Evolutionary conservation across 1,139 yeast species (phyloP).

Genomic region (Kodamaea plutei): DNA sequence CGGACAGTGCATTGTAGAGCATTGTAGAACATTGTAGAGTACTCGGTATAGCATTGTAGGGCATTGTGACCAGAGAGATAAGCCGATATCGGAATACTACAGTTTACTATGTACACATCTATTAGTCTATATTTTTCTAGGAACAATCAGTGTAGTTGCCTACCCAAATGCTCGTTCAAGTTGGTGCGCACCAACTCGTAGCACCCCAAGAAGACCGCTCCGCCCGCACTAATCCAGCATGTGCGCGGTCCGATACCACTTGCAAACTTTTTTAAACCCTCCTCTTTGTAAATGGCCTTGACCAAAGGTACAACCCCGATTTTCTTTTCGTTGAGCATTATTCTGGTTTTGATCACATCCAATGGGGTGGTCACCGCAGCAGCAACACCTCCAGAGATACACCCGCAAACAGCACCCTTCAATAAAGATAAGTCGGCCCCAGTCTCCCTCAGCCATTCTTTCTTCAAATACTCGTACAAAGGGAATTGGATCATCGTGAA

Average conservation of each 20-base stretch:
- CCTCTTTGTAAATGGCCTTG: conserved; percentile 49
- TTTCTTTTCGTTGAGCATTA: conserved; percentile 67
- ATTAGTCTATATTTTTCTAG: no score
- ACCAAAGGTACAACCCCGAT: conserved; percentile 47
- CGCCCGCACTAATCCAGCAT: conserved; percentile 97
- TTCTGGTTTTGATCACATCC: conserved; percentile 86
- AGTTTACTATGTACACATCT: no score
- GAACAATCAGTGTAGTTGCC: no score
- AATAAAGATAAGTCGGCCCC: conserved; percentile 47
- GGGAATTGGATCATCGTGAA: conserved; percentile 96
- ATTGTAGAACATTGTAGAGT: no score
- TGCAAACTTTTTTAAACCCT: conserved; percentile 65
- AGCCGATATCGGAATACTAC: no score
- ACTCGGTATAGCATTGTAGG: no score
- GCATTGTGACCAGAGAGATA: no score
- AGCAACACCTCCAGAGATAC: conserved; percentile 90
- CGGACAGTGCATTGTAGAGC: no score
- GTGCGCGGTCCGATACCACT: conserved; percentile 93
- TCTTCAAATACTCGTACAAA: conserved; percentile 77
- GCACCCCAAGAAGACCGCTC: conserved; percentile 92
- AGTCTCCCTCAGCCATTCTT: conserved; percentile 44
- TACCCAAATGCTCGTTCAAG: no score
- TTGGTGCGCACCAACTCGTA: conserved; percentile 80
- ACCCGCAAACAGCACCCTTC: conserved; percentile 92
- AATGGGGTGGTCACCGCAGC: conserved; percentile 93